phyloP scores from a whole-genome alignment of 1,284 basidiomycete species.

The Rhodotorula sp. region DNA sequence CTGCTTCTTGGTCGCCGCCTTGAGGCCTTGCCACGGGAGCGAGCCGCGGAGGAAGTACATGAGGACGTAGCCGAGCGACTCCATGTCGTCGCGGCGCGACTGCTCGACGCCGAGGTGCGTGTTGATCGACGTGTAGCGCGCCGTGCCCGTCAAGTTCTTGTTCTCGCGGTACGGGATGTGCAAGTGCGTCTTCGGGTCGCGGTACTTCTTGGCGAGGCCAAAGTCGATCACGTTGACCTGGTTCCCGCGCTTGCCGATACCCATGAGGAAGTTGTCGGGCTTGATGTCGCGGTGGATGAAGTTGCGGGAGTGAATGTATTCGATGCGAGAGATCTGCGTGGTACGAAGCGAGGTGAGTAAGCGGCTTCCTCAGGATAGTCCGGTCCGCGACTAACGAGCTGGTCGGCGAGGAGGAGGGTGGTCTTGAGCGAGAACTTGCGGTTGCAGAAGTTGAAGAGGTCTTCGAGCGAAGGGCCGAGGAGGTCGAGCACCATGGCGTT shows the following conservation, averaged over 20 bases:
- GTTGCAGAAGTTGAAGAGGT: conserved; percentile 99
- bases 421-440: conserved; percentile 98
- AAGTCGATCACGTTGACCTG: conserved; percentile 99
- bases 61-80: conserved; percentile 92
- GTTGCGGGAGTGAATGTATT: conserved; percentile 99
- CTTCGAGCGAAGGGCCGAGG: conserved; percentile 94
- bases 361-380: conserved; percentile 57
- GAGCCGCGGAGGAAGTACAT: conserved; percentile 98
- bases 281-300: conserved; percentile 99
- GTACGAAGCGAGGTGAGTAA: conserved; percentile 51
- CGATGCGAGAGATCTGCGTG: conserved; percentile 88
- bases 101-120: conserved; percentile 97
- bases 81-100: conserved; percentile 91
- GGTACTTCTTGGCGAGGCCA: conserved; percentile 98
- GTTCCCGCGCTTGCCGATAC: conserved; percentile 96
- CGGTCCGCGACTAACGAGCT: conserved; percentile 65
- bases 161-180: conserved; percentile 99
- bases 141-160: conserved; percentile 98
- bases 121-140: conserved; percentile 99
- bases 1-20: conserved; percentile 99
- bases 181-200: conserved; percentile 98
- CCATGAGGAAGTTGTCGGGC: conserved; percentile 99
- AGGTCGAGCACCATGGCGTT: conserved; percentile 99
- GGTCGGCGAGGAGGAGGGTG: conserved; percentile 92
- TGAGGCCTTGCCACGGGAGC: conserved; percentile 95